phyloP scores from a whole-genome alignment of 306 rosid species.

The Spatholobus suberectus region DNA sequence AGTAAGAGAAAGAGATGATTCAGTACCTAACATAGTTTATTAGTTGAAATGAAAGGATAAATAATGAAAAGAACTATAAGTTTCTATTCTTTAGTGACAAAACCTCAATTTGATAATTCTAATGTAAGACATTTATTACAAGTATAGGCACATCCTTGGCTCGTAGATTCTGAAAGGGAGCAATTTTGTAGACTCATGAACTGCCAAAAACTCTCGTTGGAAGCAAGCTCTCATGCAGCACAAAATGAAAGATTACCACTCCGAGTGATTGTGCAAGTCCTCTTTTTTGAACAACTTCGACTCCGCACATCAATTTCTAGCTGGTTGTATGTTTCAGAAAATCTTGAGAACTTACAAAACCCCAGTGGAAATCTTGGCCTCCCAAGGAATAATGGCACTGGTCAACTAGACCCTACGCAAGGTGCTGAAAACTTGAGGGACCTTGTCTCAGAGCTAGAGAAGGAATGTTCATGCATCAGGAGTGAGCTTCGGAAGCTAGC shows the following conservation, averaged over 20 bases:
- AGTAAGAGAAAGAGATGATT: not conserved
- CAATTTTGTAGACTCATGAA: constrained; percentile 85
- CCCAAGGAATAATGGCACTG: constrained; percentile 43
- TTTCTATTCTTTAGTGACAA: not conserved
- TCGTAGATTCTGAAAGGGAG: constrained; percentile 81
- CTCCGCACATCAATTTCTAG: constrained; percentile 88
- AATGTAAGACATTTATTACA: constrained; percentile 26
- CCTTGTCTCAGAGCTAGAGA: constrained; percentile 74
- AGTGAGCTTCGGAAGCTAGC: constrained; percentile 68
- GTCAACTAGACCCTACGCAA: constrained; percentile 45
- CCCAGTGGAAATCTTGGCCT: constrained; percentile 54
- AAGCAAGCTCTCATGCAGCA: constrained; percentile 89
- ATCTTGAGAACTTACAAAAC: constrained; percentile 61
- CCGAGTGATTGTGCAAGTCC: constrained; percentile 79
- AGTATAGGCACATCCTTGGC: constrained; percentile 88
- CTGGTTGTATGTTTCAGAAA: constrained; percentile 82
- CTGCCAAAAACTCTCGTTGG: constrained; percentile 83
- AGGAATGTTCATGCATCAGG: constrained; percentile 74
- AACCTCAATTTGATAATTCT: constrained; percentile 21
- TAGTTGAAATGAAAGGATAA: constrained; percentile 5
- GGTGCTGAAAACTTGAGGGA: constrained; percentile 63
- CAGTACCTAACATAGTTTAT: not conserved
- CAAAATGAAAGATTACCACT: constrained; percentile 89
- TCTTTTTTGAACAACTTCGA: constrained; percentile 86
- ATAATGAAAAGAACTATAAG: not conserved